A percentile compares a stretch with the other conserved stretches of the same genome.
These are phyloP conservation scores for Luffa acutangula DNA, from an alignment of 306 rosid species.

Conservation along the genomic window DNA sequence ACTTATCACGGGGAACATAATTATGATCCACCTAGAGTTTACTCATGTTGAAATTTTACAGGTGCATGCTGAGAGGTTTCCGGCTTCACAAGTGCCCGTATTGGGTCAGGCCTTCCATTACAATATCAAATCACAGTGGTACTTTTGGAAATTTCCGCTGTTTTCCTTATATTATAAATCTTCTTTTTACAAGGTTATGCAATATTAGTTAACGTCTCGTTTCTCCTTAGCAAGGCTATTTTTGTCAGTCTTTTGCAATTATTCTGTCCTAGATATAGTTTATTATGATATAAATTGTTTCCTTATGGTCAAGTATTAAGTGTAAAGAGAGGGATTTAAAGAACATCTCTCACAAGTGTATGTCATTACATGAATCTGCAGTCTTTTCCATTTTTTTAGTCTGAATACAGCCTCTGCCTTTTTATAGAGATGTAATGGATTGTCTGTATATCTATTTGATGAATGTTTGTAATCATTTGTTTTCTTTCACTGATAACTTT, in stretches of 20 bases:
- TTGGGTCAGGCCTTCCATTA: conserved; percentile 81
- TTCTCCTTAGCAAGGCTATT: neutral
- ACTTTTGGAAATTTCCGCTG: conserved; percentile 3
- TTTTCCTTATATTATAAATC: neutral
- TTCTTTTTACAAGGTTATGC: neutral
- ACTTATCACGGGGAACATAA: neutral
- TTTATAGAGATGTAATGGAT: neutral
- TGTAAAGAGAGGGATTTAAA: neutral
- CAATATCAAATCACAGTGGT: conserved; percentile 79
- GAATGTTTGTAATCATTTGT: neutral
- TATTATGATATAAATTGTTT: neutral
- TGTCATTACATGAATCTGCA: neutral
- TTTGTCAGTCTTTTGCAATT: neutral
- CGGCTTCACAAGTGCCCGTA: conserved; percentile 88
- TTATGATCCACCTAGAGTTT: neutral
- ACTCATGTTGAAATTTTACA: conserved; percentile 16
- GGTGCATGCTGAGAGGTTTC: conserved; percentile 94
- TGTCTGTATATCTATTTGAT: neutral
- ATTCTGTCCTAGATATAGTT: neutral
- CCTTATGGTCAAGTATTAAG: neutral
- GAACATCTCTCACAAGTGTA: neutral
- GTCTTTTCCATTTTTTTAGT: neutral
- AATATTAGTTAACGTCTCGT: neutral
- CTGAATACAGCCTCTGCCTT: neutral
- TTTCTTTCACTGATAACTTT: neutral